phyloP scores from a whole-genome alignment of 805 yeast species.

The Yarrowia sp. region DNA sequence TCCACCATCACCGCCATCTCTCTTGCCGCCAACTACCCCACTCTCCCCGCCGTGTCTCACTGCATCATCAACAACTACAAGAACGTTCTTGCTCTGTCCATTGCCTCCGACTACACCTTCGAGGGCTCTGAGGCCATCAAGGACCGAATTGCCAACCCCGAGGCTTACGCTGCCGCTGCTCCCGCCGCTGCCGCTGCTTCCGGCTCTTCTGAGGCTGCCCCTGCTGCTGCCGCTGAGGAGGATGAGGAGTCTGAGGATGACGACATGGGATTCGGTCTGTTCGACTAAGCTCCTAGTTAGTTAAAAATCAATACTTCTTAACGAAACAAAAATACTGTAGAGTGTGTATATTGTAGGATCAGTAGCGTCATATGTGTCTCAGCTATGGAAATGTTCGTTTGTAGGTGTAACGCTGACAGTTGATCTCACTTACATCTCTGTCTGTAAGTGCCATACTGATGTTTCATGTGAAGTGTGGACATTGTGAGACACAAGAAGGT shows the following conservation, averaged over 20 bases:
- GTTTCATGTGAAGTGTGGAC: too few relatives aligned
- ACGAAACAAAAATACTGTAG: too few relatives aligned
- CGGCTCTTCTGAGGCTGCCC: constrained; percentile 65
- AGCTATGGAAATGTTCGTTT: too few relatives aligned
- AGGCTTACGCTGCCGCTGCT: constrained; percentile 99
- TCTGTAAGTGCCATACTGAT: too few relatives aligned
- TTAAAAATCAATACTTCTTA: not conserved
- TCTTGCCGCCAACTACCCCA: constrained; percentile 98
- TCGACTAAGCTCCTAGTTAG: constrained; percentile 69
- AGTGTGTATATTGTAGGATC: too few relatives aligned
- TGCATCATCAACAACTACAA: constrained; percentile 98
- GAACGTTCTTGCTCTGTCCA: constrained; percentile 95
- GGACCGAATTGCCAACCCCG: constrained; percentile 99
- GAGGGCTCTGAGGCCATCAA: constrained; percentile 99
- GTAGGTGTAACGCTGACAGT: too few relatives aligned
- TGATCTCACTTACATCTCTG: too few relatives aligned
- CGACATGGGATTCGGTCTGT: constrained; percentile 98
- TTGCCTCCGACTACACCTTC: constrained; percentile 98
- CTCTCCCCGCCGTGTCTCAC: constrained; percentile 99
- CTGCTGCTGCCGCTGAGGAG: constrained; percentile 75
- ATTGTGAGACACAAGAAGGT: too few relatives aligned
- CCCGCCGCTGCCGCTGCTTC: constrained; percentile 91
- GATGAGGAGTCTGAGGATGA: constrained; percentile 63
- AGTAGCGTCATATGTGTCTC: too few relatives aligned
- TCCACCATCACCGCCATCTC: constrained; percentile 94